Conservation (phyloP, 225 moss, liverwort and hornwort genomes). For the Thuidium tamariscinum region DNA sequence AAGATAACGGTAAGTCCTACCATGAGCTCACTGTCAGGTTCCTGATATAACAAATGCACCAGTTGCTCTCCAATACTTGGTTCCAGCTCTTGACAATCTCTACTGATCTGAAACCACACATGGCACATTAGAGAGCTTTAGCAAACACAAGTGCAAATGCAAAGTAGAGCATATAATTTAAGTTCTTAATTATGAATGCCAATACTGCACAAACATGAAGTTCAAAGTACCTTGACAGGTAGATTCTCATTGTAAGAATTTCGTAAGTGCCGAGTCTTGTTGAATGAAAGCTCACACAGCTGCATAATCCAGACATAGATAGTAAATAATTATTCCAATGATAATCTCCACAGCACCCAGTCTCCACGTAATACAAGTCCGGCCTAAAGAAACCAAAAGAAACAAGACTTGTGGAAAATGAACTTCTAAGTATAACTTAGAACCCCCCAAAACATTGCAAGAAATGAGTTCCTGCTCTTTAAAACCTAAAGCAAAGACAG, state of each 20-base stretch:
- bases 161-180: neutral
- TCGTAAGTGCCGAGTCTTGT: constrained; percentile 91
- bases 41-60: constrained; percentile 77
- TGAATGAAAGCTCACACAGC: constrained; percentile 98
- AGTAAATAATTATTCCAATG: neutral
- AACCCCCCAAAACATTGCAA: neutral
- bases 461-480: neutral
- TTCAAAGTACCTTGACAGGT: constrained; percentile 70
- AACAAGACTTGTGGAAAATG: neutral
- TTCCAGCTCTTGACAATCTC: constrained; percentile 99
- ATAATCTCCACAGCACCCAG: neutral
- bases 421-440: neutral
- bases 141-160: neutral
- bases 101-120: constrained; percentile 66
- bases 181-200: neutral
- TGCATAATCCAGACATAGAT: constrained; percentile 20
- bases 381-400: neutral
- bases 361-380: neutral
- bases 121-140: neutral
- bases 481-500: neutral
- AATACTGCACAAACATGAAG: neutral
- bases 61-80: constrained; percentile 81
- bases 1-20: constrained; percentile 18
- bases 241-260: constrained; percentile 95
- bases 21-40: constrained; percentile 96